Evolutionary conservation across 768 basidiomycete species (phyloP).

Genomic region (Neoboletus magnificus): DNA sequence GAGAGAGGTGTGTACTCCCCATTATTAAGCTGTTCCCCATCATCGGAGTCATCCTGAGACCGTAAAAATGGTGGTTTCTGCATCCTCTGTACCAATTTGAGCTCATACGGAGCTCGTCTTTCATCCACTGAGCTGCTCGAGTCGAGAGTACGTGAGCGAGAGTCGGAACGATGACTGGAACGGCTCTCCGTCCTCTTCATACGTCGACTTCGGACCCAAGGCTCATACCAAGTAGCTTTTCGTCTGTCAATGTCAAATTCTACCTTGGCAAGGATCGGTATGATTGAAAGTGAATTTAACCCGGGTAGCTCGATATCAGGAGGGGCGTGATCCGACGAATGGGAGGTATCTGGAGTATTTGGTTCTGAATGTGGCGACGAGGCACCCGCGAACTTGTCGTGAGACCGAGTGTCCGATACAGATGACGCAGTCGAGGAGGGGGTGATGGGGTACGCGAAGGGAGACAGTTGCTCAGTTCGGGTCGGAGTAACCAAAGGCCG

Average conservation of each 20-base stretch:
- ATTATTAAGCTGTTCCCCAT: constrained; percentile 28
- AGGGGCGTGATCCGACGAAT: constrained; percentile 34
- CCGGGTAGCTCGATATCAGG: constrained; percentile 65
- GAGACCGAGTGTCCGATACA: constrained; percentile 44
- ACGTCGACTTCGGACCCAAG: constrained; percentile 69
- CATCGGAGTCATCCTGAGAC: constrained; percentile 19
- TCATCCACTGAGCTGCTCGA: constrained; percentile 24
- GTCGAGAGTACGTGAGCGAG: constrained; percentile 20
- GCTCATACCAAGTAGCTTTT: constrained; percentile 82
- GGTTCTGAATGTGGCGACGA: constrained; percentile 44
- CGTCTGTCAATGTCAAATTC: constrained; percentile 90
- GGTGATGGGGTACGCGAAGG: constrained; percentile 32
- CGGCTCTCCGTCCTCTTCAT: constrained; percentile 52
- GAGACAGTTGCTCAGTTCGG: constrained; percentile 38
- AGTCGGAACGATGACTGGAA: constrained; percentile 26
- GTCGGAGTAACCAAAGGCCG: constrained; percentile 49
- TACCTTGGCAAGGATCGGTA: constrained; percentile 88
- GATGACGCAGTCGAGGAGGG: constrained; percentile 51
- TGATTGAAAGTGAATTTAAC: constrained; percentile 56
- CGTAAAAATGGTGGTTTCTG: constrained; percentile 37
- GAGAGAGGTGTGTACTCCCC: constrained; percentile 30
- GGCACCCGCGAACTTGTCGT: constrained; percentile 47
- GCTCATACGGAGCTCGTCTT: constrained; percentile 42
- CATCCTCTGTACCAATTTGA: constrained; percentile 51
- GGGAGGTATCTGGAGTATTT: constrained; percentile 56